Percentiles rank a stretch among this genome's conserved stretches.
phyloP scores from a whole-genome alignment of 1,284 basidiomycete genomes.

The Athelia sp. region DNA sequence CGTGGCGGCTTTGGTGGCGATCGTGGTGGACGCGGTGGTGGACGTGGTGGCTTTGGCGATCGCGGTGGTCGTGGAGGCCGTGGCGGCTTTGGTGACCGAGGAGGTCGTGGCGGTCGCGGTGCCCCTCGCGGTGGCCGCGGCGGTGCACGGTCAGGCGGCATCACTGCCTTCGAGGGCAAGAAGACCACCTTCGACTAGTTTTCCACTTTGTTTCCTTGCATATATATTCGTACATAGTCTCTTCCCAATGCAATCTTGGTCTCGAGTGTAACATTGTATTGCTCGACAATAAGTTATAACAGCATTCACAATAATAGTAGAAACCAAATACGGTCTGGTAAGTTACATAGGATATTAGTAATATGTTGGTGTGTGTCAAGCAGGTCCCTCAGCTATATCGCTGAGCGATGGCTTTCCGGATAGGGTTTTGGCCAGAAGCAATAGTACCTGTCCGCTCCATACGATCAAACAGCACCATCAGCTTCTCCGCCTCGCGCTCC shows the following conservation, averaged over 20 bases:
- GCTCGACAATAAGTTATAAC: too few species aligned
- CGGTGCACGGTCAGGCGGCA: constrained; percentile 65
- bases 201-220: neutral
- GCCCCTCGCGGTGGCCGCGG: constrained; percentile 43
- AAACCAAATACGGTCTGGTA: neutral
- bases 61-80: constrained; percentile 33
- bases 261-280: neutral
- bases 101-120: constrained; percentile 34
- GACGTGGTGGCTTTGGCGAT: constrained; percentile 35
- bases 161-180: constrained; percentile 70
- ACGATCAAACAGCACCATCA: constrained; percentile 87
- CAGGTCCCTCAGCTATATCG: neutral
- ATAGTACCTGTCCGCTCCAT: constrained; percentile 72
- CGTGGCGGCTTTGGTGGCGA: constrained; percentile 35
- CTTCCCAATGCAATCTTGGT: neutral
- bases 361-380: neutral
- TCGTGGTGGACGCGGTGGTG: constrained; percentile 39
- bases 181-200: constrained; percentile 66
- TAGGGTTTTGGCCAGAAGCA: constrained; percentile 61
- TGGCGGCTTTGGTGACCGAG: constrained; percentile 25
- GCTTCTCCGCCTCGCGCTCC: constrained; percentile 82
- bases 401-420: constrained; percentile 47
- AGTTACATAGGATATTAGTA: neutral
- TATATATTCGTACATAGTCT: neutral
- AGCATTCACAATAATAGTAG: neutral